Evolutionary conservation across 306 rosid species (phyloP).

Genomic region (Cucumis hystrix): DNA sequence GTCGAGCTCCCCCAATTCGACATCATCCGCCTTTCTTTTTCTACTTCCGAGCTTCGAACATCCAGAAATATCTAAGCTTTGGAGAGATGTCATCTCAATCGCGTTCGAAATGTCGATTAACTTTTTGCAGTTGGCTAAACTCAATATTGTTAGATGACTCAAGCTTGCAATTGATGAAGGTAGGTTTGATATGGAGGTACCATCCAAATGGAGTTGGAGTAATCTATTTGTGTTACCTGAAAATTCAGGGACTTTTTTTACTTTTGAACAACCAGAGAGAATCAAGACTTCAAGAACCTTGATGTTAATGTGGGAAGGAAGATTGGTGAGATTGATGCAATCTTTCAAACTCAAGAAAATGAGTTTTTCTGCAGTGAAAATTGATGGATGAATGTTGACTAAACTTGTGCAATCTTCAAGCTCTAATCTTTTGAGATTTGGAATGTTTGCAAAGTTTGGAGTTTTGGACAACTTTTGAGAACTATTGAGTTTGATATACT

Average conservation of each 20-base stretch:
- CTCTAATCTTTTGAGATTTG: background rate
- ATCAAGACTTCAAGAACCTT: background rate
- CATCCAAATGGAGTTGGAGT: background rate
- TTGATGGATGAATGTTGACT: conserved; percentile 12
- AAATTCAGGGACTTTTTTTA: conserved; percentile 5
- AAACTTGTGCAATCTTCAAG: conserved; percentile 11
- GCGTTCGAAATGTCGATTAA: background rate
- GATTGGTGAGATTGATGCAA: background rate
- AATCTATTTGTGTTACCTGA: background rate
- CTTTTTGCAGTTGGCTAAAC: background rate
- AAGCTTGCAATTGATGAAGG: background rate
- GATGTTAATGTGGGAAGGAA: background rate
- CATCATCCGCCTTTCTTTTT: background rate
- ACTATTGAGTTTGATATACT: conserved; percentile 6
- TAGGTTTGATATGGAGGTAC: background rate
- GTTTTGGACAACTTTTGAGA: conserved; percentile 7
- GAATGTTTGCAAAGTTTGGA: conserved; percentile 7
- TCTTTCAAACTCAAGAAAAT: background rate
- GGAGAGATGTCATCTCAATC: background rate
- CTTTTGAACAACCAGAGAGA: background rate
- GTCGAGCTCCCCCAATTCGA: background rate
- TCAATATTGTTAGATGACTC: background rate
- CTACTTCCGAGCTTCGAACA: background rate
- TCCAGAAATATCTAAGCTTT: background rate
- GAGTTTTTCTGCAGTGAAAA: conserved; percentile 1